phyloP scores from a whole-genome alignment of 2,329 filamentous ascomycete species.

The Stagonosporopsis tanaceti region DNA sequence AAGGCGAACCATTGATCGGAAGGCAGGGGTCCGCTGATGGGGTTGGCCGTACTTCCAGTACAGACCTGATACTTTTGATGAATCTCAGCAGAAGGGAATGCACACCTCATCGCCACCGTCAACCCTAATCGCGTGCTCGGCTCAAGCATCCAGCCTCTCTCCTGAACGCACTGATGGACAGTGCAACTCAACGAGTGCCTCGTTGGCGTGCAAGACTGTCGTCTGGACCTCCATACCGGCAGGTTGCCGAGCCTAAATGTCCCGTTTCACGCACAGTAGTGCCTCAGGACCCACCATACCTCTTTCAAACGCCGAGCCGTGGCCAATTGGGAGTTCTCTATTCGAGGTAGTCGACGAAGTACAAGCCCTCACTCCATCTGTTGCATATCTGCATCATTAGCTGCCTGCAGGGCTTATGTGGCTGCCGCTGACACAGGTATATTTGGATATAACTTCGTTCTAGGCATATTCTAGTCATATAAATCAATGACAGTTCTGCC shows the following conservation, averaged over 20 bases:
- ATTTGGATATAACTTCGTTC: slow-evolving; percentile 8
- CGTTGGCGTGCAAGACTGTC: slow-evolving; percentile 5
- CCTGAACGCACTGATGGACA: not conserved
- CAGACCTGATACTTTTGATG: not conserved
- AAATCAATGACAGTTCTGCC: slow-evolving; percentile 1
- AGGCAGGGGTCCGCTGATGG: not conserved
- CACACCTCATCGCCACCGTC: not conserved
- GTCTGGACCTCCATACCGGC: slow-evolving; percentile 15
- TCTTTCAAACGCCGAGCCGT: slow-evolving; percentile 9
- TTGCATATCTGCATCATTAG: slow-evolving; percentile 18
- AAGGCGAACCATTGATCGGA: slow-evolving; percentile 5
- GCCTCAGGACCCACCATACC: slow-evolving; percentile 4
- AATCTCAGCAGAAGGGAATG: not conserved
- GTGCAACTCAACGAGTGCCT: not conserved
- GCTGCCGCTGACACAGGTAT: slow-evolving; percentile 3
- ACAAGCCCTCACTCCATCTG: slow-evolving; percentile 6
- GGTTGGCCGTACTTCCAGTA: not conserved
- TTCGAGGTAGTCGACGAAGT: slow-evolving; percentile 2
- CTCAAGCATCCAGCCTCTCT: slow-evolving; percentile 2
- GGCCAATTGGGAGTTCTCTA: slow-evolving; percentile 5
- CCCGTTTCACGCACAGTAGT: slow-evolving; percentile 17
- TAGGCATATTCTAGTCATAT: slow-evolving; percentile 2
- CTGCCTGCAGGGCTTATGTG: slow-evolving; percentile 8
- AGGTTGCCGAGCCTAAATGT: slow-evolving; percentile 14
- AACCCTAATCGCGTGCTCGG: not conserved